Evolutionary conservation across 495 filamentous ascomycete genomes (phyloP), one percentile per base, ranked within the genome.

Genomic region (Elasticomyces elasticus): DNA sequence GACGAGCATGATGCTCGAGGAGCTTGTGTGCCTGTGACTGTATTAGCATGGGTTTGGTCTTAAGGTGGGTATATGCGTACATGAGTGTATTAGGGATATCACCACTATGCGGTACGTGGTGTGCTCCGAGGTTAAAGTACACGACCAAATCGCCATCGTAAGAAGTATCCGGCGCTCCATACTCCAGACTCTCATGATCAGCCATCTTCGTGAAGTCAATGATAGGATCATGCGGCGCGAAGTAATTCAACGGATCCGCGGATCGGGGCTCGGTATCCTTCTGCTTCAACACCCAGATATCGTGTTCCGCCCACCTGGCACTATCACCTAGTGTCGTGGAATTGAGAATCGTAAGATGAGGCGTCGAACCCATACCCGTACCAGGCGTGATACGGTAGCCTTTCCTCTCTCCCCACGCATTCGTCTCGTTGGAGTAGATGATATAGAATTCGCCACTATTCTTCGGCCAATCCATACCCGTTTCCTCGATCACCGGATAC

Each of bases 111-210:
- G 58, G 78, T 20, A 80, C 62, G 59, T 80, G 79, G 58, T 81
- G 76, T 68, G 76, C 79, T 17, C 78, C 78, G 7, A 82, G 64
- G 56, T 79, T 78, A 59, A 79, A 70, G 65, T 71, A 76, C n/a
- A 76, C 40, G 35, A 76, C 73, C 42, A 83, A 50, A 59, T 80
- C 80, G 56, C 77, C 76, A 40, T 60, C 58, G 31, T 60, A 60
- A 9, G 6, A 3, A 7, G 44, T 40, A 38, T 58, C 55, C 9
- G 25, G 22, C 3, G 41, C 49, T 38, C 30, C 28, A 61, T 79
- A 72, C 26, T 67, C 63, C 25, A 81, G 63, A 19, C 33, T 61
- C 63, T 82, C 79, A 52, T 71, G 71, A 52, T 82, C 64, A 47
- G 80, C 74, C 62, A 78, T 81, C 37, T 73, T 71, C 46, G 55